These are phyloP conservation scores for Citrus unshiu DNA, from an alignment of 345 rosid genomes.

Conservation along the genomic window DNA sequence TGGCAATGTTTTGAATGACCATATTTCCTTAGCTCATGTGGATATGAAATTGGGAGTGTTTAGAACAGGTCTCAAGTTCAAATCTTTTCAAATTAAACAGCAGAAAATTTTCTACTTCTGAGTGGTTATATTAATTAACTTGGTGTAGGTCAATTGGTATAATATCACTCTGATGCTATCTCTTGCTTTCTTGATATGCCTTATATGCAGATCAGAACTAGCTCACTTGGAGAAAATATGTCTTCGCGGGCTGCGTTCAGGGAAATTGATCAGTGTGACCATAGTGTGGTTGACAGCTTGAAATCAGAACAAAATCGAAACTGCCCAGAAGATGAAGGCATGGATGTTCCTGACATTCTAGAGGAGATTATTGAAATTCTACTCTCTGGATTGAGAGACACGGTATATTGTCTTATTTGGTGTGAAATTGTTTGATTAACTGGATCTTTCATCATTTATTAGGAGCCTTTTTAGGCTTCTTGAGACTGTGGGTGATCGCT, in stretches of 20 bases:
- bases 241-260: slow-evolving; percentile 32
- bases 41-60: background rate
- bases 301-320: slow-evolving; percentile 34
- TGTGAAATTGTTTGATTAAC: background rate
- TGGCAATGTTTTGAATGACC: background rate
- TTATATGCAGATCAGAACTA: slow-evolving; percentile 53
- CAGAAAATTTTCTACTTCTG: background rate
- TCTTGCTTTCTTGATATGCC: slow-evolving; percentile 20
- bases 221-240: slow-evolving; percentile 61
- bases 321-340: slow-evolving; percentile 57
- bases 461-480: background rate
- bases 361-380: slow-evolving; percentile 92
- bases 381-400: slow-evolving; percentile 82
- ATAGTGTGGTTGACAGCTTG: slow-evolving; percentile 12
- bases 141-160: background rate
- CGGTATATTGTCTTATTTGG: slow-evolving; percentile 50
- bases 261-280: slow-evolving; percentile 32
- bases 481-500: background rate
- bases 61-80: background rate
- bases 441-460: background rate
- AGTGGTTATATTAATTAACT: slow-evolving; percentile 15
- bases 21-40: background rate
- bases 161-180: slow-evolving; percentile 10
- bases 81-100: background rate
- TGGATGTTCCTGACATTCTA: slow-evolving; percentile 80